Base-by-base conservation (phyloP, 2,329 filamentous ascomycete genomes). In the Fusarium sp. region DNA sequence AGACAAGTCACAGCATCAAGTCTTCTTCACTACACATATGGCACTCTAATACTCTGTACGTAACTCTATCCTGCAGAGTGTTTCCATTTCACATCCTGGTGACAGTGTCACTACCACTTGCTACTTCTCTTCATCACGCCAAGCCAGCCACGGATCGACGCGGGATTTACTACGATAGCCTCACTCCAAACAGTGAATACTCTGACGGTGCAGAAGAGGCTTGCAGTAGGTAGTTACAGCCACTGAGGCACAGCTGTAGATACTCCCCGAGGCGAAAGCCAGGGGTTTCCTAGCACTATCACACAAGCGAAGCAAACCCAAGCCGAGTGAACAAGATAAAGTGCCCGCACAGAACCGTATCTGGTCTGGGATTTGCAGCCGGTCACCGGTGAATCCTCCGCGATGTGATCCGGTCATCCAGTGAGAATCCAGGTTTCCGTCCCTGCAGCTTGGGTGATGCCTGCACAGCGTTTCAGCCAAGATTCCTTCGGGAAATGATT, bases 391-490 rank as follows among this genome's bases (percentile, higher is more conserved):
- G n/a, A 60, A 60, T 52, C 45, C 36, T 42, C 35, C 36, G 18
- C 13, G 24, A 26, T 33, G 7, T n/a, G n/a, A 54, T 39, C 22
- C 22, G 6, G 5, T 13, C 17, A 0, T 11, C 47, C 31, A 55
- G 38, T 55, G 11, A 17, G 20, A 20, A 31, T 18, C 31, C 31
- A 24, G 45, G 24, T 44, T 56, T 11, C 31, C 24, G 49, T 62
- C 17, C 24, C 22, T 56, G 22, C 28, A 28, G 36, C 35, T 12
- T 24, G 28, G 22, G 15, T 55, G n/a, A 57, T 44, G 47, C 28
- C 18, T 60, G 54, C 3, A n/a, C 14, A 20, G 24, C n/a, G 63
- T 68, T 68, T 67, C 62, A 67, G 63, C 63, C 63, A 67, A 67
- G 65, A 28, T 20, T 45, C 13, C 28, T 38, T 26, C 22, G 13